A percentile compares a stretch with the other conserved stretches of the same genome.
Evolutionary conservation across 1,284 basidiomycete species (phyloP).

Genomic region (Schizopora paradoxa): DNA sequence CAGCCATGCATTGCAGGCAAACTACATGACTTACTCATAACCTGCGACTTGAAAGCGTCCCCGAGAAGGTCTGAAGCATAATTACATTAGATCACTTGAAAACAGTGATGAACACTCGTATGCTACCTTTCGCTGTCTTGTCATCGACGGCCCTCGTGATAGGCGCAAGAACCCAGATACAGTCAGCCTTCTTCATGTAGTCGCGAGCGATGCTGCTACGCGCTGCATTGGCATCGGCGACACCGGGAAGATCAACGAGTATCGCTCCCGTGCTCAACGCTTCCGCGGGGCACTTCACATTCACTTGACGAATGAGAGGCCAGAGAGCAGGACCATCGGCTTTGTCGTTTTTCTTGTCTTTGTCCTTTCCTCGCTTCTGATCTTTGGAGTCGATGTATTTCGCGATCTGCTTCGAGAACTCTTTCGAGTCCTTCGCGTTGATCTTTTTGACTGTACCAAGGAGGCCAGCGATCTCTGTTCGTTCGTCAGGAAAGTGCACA

Average conservation of each 20-base stretch:
- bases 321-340: slow-evolving; percentile 44
- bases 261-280: slow-evolving; percentile 22
- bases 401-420: slow-evolving; percentile 49
- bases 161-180: slow-evolving; percentile 20
- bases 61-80: slow-evolving; percentile 44
- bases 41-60: slow-evolving; percentile 55
- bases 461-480: slow-evolving; percentile 37
- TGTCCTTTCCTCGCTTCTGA: slow-evolving; percentile 41
- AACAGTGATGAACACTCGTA: neutral
- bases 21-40: slow-evolving; percentile 47
- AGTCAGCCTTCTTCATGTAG: slow-evolving; percentile 25
- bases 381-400: slow-evolving; percentile 64
- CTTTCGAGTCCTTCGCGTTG: slow-evolving; percentile 42
- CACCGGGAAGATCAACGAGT: slow-evolving; percentile 24
- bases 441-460: slow-evolving; percentile 52
- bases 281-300: slow-evolving; percentile 17
- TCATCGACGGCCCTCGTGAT: slow-evolving; percentile 19
- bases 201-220: slow-evolving; percentile 23
- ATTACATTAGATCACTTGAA: neutral
- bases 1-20: slow-evolving; percentile 4
- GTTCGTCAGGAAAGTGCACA: neutral
- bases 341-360: slow-evolving; percentile 32
- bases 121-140: slow-evolving; percentile 17
- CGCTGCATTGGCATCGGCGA: slow-evolving; percentile 23
- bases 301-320: slow-evolving; percentile 45